Evolutionary conservation across 768 basidiomycete genomes (phyloP), one percentile per base, ranked within the genome.

Genomic region (Boletus subparvulus): DNA sequence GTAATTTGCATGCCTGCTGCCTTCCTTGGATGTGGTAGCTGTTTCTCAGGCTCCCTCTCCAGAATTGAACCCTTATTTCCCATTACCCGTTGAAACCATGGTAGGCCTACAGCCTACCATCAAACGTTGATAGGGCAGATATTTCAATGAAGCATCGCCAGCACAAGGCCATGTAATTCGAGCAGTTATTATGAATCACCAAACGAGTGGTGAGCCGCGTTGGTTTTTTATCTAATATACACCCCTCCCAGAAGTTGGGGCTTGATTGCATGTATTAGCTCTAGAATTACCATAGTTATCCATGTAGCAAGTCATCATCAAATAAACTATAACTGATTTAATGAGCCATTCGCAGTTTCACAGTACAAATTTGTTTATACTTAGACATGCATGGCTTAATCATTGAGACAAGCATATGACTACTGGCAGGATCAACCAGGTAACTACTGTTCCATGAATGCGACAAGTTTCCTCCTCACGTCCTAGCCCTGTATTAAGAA

Each of bases 401-500:
- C 84, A 84, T 85, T 84, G 83, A 84, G 84, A 85, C 84, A 86
- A 85, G 84, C 84, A 86, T 86, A 85, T 84, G 82, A 85, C 83
- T 85, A 86, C 83, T 86, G 83, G 85, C 84, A 86, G 84, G 83
- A 86, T 86, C 84, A 86, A 86, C 84, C 85, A 85, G 85, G 83
- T 86, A 85, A 84, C 84, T 84, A 84, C 78, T 14, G 0, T 28
- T 44, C 24, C 51, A n/a, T 10, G 8, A 12, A 28, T 6, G 3
- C 26, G 26, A 28, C 3, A 3, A 28, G 26, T 28, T 28, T 28
- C 26, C 26, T 28, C 26, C 26, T 28, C 26, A 6, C 3, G 26
- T 28, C 26, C 26, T 28, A 28, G 26, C 26, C 26, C 26, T 28
- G 3, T 28, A 28, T 28, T 28, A 28, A 28, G 26, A 28, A 28